Evolutionary conservation across 2,329 filamentous ascomycete species (phyloP).

Genomic region (Drechslerella stenobrocha): DNA sequence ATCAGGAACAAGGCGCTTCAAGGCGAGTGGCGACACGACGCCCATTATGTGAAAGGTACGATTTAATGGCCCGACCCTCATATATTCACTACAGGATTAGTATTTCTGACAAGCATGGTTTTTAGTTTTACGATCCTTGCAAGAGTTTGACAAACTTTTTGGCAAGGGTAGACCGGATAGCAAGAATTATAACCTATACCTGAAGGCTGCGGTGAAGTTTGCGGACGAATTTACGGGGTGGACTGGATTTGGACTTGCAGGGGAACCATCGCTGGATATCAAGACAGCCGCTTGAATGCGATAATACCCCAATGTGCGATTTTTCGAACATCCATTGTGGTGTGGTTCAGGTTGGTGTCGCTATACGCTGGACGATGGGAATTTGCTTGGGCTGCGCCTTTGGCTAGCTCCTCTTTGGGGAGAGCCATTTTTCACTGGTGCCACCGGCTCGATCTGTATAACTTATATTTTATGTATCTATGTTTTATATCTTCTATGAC

Average conservation of each 20-base stretch:
- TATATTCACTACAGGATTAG: not conserved
- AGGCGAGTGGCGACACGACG: conserved; percentile 69
- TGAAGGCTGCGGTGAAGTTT: conserved; percentile 61
- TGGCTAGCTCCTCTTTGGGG: no score
- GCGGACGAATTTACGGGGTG: conserved; percentile 57
- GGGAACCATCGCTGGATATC: conserved; percentile 11
- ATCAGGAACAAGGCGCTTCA: conserved; percentile 72
- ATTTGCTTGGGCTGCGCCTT: no score
- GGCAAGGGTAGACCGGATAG: conserved; percentile 22
- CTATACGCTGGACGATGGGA: no score
- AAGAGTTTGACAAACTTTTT: conserved; percentile 51
- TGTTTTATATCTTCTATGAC: no score
- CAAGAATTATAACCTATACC: conserved; percentile 57
- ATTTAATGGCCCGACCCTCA: not conserved
- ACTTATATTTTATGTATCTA: no score
- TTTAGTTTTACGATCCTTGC: conserved; percentile 50
- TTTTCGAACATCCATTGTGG: no score
- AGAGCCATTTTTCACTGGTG: no score
- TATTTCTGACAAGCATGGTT: not conserved
- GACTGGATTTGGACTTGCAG: conserved; percentile 48
- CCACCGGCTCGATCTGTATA: no score
- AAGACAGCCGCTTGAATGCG: conserved; percentile 1
- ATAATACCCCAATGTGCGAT: no score
- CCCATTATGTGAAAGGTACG: conserved; percentile 81
- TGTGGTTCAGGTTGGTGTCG: no score